Conservation (phyloP, 2,329 filamentous ascomycete genomes). For the Aureobasidium uvarum region DNA sequence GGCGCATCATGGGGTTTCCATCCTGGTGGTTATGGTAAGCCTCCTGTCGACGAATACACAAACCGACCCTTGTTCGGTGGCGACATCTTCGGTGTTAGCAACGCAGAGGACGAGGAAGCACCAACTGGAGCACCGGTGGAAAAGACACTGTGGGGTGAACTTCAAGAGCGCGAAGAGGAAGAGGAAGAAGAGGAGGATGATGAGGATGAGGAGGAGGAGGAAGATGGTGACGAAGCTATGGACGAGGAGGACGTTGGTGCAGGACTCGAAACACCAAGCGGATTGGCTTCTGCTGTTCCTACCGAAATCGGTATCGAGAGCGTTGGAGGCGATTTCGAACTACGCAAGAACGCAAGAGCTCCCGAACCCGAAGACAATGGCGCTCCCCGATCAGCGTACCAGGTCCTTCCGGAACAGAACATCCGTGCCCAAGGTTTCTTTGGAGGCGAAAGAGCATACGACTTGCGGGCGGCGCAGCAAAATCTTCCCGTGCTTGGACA, state of each 20-base stretch:
- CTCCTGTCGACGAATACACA: slow-evolving; percentile 80
- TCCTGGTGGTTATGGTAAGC: slow-evolving; percentile 93
- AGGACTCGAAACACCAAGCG: slow-evolving; percentile 72
- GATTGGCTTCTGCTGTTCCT: slow-evolving; percentile 74
- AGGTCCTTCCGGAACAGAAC: slow-evolving; percentile 84
- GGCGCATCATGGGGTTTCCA: slow-evolving; percentile 94
- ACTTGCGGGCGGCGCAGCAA: slow-evolving; percentile 60
- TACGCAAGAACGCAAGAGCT: slow-evolving; percentile 81
- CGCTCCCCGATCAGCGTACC: slow-evolving; percentile 68
- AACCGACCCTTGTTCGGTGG: slow-evolving; percentile 90
- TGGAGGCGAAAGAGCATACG: slow-evolving; percentile 89
- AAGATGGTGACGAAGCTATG: slow-evolving; percentile 74
- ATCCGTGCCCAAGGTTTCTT: slow-evolving; percentile 90
- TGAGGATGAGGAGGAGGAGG: slow-evolving; percentile 65
- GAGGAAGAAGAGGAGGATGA: slow-evolving; percentile 63
- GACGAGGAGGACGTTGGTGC: slow-evolving; percentile 64
- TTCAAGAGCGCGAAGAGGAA: slow-evolving; percentile 76
- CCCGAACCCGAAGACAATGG: slow-evolving; percentile 81
- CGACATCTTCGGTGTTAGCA: slow-evolving; percentile 83
- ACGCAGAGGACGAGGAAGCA: slow-evolving; percentile 60
- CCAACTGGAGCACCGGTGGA: slow-evolving; percentile 71
- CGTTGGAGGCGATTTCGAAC: slow-evolving; percentile 81
- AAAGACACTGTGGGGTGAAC: slow-evolving; percentile 84
- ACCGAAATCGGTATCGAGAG: slow-evolving; percentile 77
- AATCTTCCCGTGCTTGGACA: slow-evolving; percentile 72